These are phyloP conservation scores for Kuraishia molischiana DNA, from an alignment of 805 yeast genomes.

Conservation along the genomic window DNA sequence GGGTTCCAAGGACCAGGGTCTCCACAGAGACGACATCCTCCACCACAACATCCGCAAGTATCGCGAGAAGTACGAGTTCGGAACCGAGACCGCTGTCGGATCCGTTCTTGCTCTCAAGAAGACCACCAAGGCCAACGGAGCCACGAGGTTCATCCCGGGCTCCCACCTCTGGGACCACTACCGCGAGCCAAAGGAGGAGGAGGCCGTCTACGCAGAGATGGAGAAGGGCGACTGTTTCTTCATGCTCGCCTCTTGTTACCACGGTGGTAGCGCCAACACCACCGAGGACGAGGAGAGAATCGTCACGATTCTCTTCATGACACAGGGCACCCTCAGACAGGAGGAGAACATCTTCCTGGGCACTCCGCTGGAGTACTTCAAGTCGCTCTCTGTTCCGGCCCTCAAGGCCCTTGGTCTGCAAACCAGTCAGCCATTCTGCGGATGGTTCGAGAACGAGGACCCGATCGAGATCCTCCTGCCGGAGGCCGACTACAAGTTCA, in stretches of 20 bases:
- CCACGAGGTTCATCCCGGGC: conserved; percentile 22
- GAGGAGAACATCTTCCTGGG: conserved; percentile 17
- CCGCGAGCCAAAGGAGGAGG: conserved; percentile 12
- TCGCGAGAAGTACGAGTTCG: conserved; percentile 9
- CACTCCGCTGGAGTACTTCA: conserved; percentile 14
- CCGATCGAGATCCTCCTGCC: conserved; percentile 4
- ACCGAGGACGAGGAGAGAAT: conserved; percentile 16
- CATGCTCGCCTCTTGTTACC: conserved; percentile 19
- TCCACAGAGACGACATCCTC: conserved; percentile 15
- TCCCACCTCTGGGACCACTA: conserved; percentile 22
- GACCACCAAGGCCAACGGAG: conserved; percentile 17
- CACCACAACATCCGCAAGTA: conserved; percentile 11
- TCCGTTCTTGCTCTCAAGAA: conserved; percentile 10
- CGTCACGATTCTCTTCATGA: conserved; percentile 17
- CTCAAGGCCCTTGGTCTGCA: conserved; percentile 10
- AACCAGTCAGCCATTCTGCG: conserved; percentile 11
- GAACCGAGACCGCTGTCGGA: conserved; percentile 14
- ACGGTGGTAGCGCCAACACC: conserved; percentile 19
- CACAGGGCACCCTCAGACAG: conserved; percentile 16
- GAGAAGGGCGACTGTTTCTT: conserved; percentile 21
- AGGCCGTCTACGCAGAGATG: conserved; percentile 15
- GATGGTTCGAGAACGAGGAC: conserved; percentile 9
- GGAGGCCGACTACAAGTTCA: not conserved
- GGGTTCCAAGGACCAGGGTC: conserved; percentile 12
- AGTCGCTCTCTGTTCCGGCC: conserved; percentile 8